Base-by-base conservation (phyloP, 345 rosid species). In the Salix dunnii region DNA sequence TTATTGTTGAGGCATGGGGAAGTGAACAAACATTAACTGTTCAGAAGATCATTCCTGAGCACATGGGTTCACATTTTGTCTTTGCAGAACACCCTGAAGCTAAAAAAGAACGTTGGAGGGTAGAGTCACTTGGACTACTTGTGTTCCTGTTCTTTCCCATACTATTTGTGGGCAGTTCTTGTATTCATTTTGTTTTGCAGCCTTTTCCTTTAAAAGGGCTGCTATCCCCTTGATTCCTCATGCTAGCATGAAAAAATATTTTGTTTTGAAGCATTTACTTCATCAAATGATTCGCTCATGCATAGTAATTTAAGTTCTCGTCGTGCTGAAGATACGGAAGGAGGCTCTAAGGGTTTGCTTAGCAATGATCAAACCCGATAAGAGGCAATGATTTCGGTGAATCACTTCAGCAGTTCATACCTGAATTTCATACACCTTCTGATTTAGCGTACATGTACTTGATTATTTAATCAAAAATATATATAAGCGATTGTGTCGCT, bases 31-130 rank as follows among this genome's bases (percentile, higher is more conserved):
- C 97, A 11, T 84, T 51, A 53, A 89, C 91, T 58, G 96, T 92
- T 79, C 97, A 90, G 91, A 87, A 89, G 86, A 91, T 95, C 84
- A 92, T 83, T 79, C 85, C 90, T 38, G 86, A 89, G 84, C 93
- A 93, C 86, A 91, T 82, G 77, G 96, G 97, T 72, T 84, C 97
- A 30, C 93, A 91, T 80, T 95, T 95, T 87, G 85, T 89, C 74
- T 93, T 91, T 68, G 95, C 96, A 7, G 94, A 91, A 88, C 91
- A 95, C 72, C 83, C 94, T 81, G 88, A 87, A 84, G 91, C 94
- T 27, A 95, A 95, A 82, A 89, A 87, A 18, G 97, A 95, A 87
- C 97, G 93, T 38, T 92, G 97, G 97, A 91, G 85, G 96, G 99
- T 92, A 87, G 46, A 4, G 7, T 79, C 48, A 64, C 68, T 76